These are phyloP conservation scores for Amanita jacksonii DNA, from an alignment of 768 basidiomycete species.

Conservation along the genomic window DNA sequence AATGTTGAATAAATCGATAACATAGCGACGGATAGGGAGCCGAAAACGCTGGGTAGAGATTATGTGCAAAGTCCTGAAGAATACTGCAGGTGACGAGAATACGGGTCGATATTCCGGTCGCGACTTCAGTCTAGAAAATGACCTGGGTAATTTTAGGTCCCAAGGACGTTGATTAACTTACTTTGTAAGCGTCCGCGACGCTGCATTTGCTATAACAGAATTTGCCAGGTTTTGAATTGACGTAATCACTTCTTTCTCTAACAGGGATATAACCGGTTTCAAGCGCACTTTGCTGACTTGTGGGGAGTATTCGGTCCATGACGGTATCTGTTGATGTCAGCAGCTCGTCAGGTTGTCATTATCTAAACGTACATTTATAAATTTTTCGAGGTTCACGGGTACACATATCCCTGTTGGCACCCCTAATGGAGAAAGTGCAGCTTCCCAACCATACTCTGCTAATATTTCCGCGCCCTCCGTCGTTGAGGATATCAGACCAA, in stretches of 20 bases:
- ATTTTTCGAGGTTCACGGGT: conserved; percentile 73
- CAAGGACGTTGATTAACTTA: conserved; percentile 22
- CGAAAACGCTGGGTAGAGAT: conserved; percentile 88
- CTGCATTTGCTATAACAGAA: conserved; percentile 90
- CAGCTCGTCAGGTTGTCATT: background rate
- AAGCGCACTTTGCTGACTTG: conserved; percentile 38
- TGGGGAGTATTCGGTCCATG: conserved; percentile 42
- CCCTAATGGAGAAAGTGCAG: conserved; percentile 79
- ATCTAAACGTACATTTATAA: conserved; percentile 55
- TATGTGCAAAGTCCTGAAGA: conserved; percentile 78
- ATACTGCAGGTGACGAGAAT: conserved; percentile 71
- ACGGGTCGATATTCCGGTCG: conserved; percentile 63
- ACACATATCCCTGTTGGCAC: conserved; percentile 86
- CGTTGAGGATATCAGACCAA: conserved; percentile 89
- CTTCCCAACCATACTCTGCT: conserved; percentile 90
- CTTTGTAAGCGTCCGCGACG: conserved; percentile 84
- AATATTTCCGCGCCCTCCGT: conserved; percentile 88
- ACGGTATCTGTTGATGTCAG: conserved; percentile 48
- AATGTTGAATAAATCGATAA: conserved; percentile 87
- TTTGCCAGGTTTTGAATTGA: conserved; percentile 93
- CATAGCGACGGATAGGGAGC: conserved; percentile 84
- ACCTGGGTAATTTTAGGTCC: conserved; percentile 3
- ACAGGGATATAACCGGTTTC: conserved; percentile 52
- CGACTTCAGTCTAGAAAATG: conserved; percentile 57
- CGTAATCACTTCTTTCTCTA: conserved; percentile 77